phyloP scores from a whole-genome alignment of 2,329 filamentous ascomycete genomes.

The Neoascochyta sp. region DNA sequence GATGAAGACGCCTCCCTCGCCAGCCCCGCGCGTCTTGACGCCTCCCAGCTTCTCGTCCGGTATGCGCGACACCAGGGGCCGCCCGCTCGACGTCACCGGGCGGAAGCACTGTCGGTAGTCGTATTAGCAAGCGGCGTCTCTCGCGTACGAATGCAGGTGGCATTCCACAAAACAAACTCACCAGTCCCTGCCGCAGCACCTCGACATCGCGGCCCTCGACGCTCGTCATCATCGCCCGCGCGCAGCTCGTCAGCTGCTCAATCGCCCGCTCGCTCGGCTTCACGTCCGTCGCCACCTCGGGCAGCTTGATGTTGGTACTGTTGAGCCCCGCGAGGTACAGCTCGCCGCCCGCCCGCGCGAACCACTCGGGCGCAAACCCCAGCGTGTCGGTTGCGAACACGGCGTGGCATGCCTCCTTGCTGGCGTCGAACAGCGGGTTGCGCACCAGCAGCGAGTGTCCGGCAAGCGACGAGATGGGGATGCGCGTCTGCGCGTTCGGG shows the following conservation, averaged over 20 bases:
- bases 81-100: conserved; percentile 62
- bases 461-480: conserved; percentile 61
- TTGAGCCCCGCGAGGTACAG: conserved; percentile 75
- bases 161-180: conserved; percentile 13
- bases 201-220: conserved; percentile 52
- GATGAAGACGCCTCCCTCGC: conserved; percentile 63
- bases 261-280: conserved; percentile 49
- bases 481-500: conserved; percentile 47
- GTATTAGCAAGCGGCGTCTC: too few relatives aligned
- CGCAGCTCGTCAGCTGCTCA: conserved; percentile 49
- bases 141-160: background rate
- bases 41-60: conserved; percentile 55
- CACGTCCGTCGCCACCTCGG: conserved; percentile 51
- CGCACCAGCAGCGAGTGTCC: conserved; percentile 69
- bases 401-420: conserved; percentile 57
- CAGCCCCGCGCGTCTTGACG: conserved; percentile 41
- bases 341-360: conserved; percentile 62
- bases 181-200: conserved; percentile 59
- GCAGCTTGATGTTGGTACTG: conserved; percentile 57
- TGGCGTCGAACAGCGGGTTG: conserved; percentile 55
- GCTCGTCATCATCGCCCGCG: conserved; percentile 48
- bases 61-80: conserved; percentile 60
- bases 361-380: conserved; percentile 67
- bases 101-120: conserved; percentile 66
- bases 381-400: conserved; percentile 60